These are phyloP conservation scores for Clavaria fumosa DNA, from an alignment of 768 basidiomycete species.

Conservation along the genomic window DNA sequence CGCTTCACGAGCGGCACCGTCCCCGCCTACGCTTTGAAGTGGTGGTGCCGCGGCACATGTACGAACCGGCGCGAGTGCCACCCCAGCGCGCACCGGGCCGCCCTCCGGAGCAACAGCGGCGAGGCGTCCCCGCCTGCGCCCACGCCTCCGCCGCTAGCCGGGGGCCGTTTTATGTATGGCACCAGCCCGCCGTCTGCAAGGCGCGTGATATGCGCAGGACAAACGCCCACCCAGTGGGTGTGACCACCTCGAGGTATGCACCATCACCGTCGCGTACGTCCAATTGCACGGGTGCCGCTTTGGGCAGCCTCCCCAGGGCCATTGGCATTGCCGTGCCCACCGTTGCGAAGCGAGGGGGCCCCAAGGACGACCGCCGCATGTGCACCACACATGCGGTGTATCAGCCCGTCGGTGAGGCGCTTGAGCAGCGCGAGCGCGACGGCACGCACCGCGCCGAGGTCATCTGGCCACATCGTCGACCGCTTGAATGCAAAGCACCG, in stretches of 20 bases:
- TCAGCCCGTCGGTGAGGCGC: conserved; percentile 52
- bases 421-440: conserved; percentile 90
- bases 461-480: conserved; percentile 90
- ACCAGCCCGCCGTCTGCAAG: conserved; percentile 32
- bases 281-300: too few species aligned
- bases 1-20: conserved; percentile 83
- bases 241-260: conserved; percentile 59
- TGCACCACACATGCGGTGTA: conserved; percentile 33
- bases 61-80: conserved; percentile 59
- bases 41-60: conserved; percentile 74
- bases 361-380: conserved; percentile 45
- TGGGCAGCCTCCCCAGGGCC: too few species aligned
- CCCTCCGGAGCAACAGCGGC: conserved; percentile 39
- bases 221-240: conserved; percentile 80
- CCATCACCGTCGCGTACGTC: conserved; percentile 39
- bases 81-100: too few species aligned
- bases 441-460: conserved; percentile 81
- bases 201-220: conserved; percentile 59
- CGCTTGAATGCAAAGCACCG: conserved; percentile 85
- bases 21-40: conserved; percentile 61
- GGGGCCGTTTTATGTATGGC: conserved; percentile 20
- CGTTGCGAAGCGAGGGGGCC: too few species aligned
- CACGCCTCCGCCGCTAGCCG: conserved; percentile 19
- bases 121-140: conserved; percentile 35
- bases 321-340: too few species aligned